A percentile compares a stretch with the other conserved stretches of the same genome.
Evolutionary conservation across 2,329 filamentous ascomycete genomes (phyloP).

Genomic region (Cyclaneusma minus): DNA sequence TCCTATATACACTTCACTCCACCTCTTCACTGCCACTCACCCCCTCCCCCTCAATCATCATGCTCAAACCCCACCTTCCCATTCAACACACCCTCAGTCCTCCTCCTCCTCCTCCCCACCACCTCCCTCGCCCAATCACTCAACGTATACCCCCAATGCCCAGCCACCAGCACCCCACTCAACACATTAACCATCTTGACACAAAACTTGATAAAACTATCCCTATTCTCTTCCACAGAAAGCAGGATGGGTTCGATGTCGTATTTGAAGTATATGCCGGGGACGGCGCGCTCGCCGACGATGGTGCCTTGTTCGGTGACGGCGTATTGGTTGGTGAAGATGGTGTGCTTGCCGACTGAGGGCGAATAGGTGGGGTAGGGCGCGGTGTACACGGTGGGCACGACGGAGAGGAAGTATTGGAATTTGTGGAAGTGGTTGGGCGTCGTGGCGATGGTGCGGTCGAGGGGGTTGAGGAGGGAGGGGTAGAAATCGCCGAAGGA

Average conservation of each 20-base stretch:
- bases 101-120: conserved; percentile 22
- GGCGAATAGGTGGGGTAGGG: conserved; percentile 12
- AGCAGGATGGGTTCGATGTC: conserved; percentile 93
- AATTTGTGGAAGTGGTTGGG: conserved; percentile 76
- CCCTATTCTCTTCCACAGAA: conserved; percentile 68
- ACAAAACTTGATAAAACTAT: conserved; percentile 56
- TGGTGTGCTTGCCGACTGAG: conserved; percentile 42
- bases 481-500: conserved; percentile 97
- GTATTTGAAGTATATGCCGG: conserved; percentile 96
- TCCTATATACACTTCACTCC: too few relatives aligned
- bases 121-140: conserved; percentile 56
- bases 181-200: conserved; percentile 83
- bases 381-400: conserved; percentile 76
- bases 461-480: conserved; percentile 81
- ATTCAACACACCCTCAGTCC: conserved; percentile 20
- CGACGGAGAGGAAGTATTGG: conserved; percentile 93
- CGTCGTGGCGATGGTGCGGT: conserved; percentile 73
- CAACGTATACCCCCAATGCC: conserved; percentile 84
- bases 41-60: conserved; percentile 13
- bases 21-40: too few relatives aligned
- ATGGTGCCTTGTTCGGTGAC: conserved; percentile 74
- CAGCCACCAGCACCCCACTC: conserved; percentile 79
- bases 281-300: conserved; percentile 56
- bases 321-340: conserved; percentile 95
- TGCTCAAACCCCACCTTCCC: conserved; percentile 16